Base-by-base conservation (phyloP, 768 basidiomycete species). In the Trametes coccinea region DNA sequence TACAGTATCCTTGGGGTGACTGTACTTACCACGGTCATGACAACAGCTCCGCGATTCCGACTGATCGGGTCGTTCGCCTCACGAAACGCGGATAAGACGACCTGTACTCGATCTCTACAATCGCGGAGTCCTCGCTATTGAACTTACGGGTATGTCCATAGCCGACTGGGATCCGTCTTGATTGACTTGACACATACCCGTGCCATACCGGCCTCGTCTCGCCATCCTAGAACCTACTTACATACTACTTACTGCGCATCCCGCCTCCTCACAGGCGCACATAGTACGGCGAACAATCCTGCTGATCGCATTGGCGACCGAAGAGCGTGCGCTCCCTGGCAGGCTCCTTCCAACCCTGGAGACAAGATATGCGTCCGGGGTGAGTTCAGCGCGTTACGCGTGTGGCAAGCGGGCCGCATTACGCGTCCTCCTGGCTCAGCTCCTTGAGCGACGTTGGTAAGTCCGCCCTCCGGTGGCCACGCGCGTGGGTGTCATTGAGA, bases 151-250 rank as follows among this genome's bases (percentile, higher is more conserved):
- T 16, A 17, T 17, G 7, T 5, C 2, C 2, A n/a, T 31, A 37
- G n/a, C 4, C 33, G n/a, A n/a, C n/a, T n/a, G n/a, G n/a, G 14
- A 17, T 34, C 49, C 49, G 49, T 4, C 34, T 33, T 51, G 49
- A 51, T 51, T 33, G 49, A 51, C 49, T 6, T 51, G 49, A 51
- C 49, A 33, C n/a, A n/a, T n/a, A n/a, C n/a, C n/a, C n/a, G n/a
- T n/a, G n/a, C n/a, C 49, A 34, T n/a, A 33, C n/a, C 31, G 17
- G 10, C 16, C 17, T 8, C 31, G 31, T n/a, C 17, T 4, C 2
- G 6, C 16, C 4, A 4, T 5, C 33, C n/a, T n/a, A n/a, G n/a
- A n/a, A n/a, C n/a, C n/a, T n/a, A n/a, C n/a, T n/a, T n/a, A n/a
- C n/a, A n/a, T n/a, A n/a, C n/a, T 33, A 10, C 33, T 13, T 14